Evolutionary conservation across 208 protist species (phyloP).

Genomic region (Strigomonas oncopelti): DNA sequence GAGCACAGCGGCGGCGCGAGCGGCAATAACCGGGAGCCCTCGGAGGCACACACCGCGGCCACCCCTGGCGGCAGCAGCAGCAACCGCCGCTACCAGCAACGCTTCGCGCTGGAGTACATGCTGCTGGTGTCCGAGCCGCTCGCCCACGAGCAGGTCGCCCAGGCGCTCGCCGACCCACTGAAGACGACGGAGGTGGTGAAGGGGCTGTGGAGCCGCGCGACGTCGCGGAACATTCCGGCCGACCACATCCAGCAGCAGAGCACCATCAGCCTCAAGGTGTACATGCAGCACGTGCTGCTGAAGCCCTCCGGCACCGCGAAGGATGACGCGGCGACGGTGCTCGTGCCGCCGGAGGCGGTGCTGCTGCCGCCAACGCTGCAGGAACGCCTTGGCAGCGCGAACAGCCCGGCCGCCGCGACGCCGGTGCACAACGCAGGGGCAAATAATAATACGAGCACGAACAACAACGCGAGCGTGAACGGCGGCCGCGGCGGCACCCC

Average conservation of each 20-base stretch:
- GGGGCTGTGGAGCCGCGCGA: constrained; percentile 44
- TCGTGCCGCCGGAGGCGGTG: constrained; percentile 27
- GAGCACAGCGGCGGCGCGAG: constrained; percentile 13
- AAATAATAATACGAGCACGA: background rate
- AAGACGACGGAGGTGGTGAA: constrained; percentile 47
- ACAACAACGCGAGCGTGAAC: constrained; percentile 13
- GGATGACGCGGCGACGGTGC: constrained; percentile 16
- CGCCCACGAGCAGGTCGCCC: constrained; percentile 39
- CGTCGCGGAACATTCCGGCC: constrained; percentile 31
- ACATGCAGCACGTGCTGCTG: constrained; percentile 45
- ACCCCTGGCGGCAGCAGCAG: constrained; percentile 15
- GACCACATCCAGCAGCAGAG: constrained; percentile 27
- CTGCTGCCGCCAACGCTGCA: constrained; percentile 19
- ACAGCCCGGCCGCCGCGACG: constrained; percentile 3
- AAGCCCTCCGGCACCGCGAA: constrained; percentile 14
- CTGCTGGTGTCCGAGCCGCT: constrained; percentile 35
- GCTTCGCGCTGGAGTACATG: constrained; percentile 65
- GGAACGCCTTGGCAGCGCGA: constrained; percentile 9
- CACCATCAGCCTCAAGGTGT: constrained; percentile 47
- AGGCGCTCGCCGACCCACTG: constrained; percentile 16
- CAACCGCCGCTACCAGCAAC: constrained; percentile 36
- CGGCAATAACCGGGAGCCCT: background rate
- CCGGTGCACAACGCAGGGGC: background rate
- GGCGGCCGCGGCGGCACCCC: background rate
- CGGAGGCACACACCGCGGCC: constrained; percentile 5